These are phyloP conservation scores for Sporothrix sp. DNA, from an alignment of 2,329 filamentous ascomycete species.

Conservation along the genomic window DNA sequence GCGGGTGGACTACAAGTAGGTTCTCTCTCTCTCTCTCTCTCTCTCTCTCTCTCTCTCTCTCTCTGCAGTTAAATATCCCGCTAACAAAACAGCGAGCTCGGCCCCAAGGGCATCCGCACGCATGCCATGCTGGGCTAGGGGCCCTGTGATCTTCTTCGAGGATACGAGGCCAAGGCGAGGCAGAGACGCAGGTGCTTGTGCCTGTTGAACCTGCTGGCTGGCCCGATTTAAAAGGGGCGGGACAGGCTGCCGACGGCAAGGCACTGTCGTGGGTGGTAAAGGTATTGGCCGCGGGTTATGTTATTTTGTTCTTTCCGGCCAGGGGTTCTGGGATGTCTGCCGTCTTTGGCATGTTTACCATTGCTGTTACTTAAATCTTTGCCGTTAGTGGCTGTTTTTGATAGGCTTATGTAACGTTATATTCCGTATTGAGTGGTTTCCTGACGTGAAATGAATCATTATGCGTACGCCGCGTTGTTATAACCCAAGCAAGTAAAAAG, in stretches of 20 bases:
- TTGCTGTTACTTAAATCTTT: neutral
- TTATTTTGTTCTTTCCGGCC: no score
- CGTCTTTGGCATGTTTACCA: neutral
- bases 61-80: neutral
- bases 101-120: slow-evolving; percentile 43
- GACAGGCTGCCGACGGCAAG: no score
- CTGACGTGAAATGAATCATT: neutral
- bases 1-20: slow-evolving; percentile 53
- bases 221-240: no score
- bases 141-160: no score
- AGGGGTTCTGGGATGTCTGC: slow-evolving; percentile 3
- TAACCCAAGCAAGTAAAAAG: neutral
- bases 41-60: neutral
- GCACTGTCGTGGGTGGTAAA: neutral
- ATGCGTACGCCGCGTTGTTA: neutral
- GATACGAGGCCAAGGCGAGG: no score
- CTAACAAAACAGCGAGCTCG: slow-evolving; percentile 36
- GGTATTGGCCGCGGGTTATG: neutral
- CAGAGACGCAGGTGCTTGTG: no score
- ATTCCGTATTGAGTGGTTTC: no score
- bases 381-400: no score
- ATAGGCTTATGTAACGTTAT: no score
- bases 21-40: slow-evolving; percentile 9
- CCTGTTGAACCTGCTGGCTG: no score
- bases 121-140: slow-evolving; percentile 43